These are phyloP conservation scores for Cutaneotrichosporon sp. DNA, from an alignment of 1,284 basidiomycete species.

Conservation along the genomic window DNA sequence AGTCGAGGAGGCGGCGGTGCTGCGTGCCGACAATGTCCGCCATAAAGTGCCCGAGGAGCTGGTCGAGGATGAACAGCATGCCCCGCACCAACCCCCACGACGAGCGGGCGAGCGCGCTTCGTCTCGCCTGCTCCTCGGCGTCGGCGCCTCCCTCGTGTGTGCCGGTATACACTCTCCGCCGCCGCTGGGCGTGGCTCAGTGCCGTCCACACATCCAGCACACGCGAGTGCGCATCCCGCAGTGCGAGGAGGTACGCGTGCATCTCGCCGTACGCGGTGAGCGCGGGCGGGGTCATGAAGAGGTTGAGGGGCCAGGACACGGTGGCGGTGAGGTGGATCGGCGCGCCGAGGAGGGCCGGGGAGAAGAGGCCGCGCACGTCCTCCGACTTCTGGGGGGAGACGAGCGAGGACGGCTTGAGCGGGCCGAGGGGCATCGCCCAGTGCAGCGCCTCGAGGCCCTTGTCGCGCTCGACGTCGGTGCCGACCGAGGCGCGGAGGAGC, in stretches of 20 bases:
- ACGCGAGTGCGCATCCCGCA: slow-evolving; percentile 76
- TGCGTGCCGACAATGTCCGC: slow-evolving; percentile 86
- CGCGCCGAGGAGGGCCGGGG: slow-evolving; percentile 75
- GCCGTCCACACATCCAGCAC: slow-evolving; percentile 79
- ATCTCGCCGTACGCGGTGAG: slow-evolving; percentile 72
- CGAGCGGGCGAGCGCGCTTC: slow-evolving; percentile 67
- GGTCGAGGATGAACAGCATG: slow-evolving; percentile 88
- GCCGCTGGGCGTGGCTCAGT: slow-evolving; percentile 77
- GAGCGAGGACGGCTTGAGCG: slow-evolving; percentile 52
- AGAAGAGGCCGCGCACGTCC: slow-evolving; percentile 58
- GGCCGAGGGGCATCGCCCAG: slow-evolving; percentile 73
- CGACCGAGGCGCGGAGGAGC: slow-evolving; percentile 75
- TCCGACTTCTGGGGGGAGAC: neutral
- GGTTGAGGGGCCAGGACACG: slow-evolving; percentile 81
- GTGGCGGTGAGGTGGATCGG: slow-evolving; percentile 67
- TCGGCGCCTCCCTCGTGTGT: slow-evolving; percentile 80
- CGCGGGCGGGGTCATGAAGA: slow-evolving; percentile 77
- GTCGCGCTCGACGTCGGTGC: slow-evolving; percentile 80
- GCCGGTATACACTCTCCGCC: slow-evolving; percentile 78
- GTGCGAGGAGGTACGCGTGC: slow-evolving; percentile 77
- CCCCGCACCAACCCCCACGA: slow-evolving; percentile 82
- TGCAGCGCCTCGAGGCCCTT: slow-evolving; percentile 67
- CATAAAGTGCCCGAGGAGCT: slow-evolving; percentile 76
- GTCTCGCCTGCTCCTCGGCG: slow-evolving; percentile 61
- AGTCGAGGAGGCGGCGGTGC: slow-evolving; percentile 56